A percentile compares a stretch with the other conserved stretches of the same genome.
These are phyloP conservation scores for Aspergillus ochraceus DNA, from an alignment of 2,329 filamentous ascomycete genomes.

Conservation along the genomic window DNA sequence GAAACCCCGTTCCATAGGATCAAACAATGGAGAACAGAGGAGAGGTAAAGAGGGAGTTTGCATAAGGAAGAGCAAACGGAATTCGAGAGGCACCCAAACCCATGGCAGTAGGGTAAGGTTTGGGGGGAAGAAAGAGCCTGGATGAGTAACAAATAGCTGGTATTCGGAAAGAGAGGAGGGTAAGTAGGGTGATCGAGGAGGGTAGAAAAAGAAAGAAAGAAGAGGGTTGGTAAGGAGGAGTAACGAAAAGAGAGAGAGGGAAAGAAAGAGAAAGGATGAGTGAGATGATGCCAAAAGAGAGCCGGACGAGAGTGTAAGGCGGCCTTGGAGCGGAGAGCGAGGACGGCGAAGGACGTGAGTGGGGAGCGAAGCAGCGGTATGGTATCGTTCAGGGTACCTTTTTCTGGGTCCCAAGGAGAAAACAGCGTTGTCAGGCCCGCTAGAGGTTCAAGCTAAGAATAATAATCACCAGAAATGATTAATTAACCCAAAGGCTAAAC, in stretches of 20 bases:
- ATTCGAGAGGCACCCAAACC: constrained; percentile 17
- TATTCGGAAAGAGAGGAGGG: constrained; percentile 14
- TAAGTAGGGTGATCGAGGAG: constrained; percentile 16
- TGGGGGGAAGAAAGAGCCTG: background rate
- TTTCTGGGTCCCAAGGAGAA: constrained; percentile 12
- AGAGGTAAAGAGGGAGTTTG: constrained; percentile 15
- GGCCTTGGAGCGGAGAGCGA: constrained; percentile 21
- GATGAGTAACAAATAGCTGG: background rate
- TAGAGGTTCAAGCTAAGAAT: constrained; percentile 12
- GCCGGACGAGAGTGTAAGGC: constrained; percentile 22
- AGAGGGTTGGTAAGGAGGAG: constrained; percentile 21
- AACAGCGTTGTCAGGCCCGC: constrained; percentile 14
- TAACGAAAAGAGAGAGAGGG: constrained; percentile 11
- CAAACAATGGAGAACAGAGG: constrained; percentile 19
- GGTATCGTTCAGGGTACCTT: constrained; percentile 22
- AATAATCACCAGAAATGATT: constrained; percentile 6
- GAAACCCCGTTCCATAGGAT: constrained; percentile 35
- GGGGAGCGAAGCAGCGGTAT: constrained; percentile 16
- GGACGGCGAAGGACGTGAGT: constrained; percentile 15
- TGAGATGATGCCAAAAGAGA: constrained; percentile 28
- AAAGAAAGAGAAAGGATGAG: constrained; percentile 16
- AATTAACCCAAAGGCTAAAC: background rate
- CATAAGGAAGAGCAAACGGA: constrained; percentile 19
- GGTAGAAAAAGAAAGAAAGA: constrained; percentile 24
- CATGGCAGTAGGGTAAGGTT: constrained; percentile 18